phyloP scores from a whole-genome alignment of 257 asterid species.

The Apocynum venetum region DNA sequence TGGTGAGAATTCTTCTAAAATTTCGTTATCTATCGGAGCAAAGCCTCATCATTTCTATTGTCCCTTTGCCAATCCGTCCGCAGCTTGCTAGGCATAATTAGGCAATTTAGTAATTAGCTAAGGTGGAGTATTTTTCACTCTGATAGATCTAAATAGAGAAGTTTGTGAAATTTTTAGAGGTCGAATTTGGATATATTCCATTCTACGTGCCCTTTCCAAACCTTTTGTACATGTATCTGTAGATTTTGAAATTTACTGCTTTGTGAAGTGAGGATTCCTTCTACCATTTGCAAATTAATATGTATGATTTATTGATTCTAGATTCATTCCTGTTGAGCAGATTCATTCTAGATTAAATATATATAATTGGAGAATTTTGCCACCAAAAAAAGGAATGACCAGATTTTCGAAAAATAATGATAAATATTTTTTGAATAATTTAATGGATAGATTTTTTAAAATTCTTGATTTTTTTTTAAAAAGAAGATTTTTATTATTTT shows the following conservation, averaged over 20 bases:
- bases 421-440: too few relatives aligned
- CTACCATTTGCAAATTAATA: too few relatives aligned
- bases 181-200: too few relatives aligned
- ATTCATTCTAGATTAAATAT: too few relatives aligned
- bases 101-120: background rate
- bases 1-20: conserved; percentile 33
- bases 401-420: too few relatives aligned
- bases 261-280: background rate
- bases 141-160: background rate
- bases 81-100: conserved; percentile 42
- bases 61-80: conserved; percentile 54
- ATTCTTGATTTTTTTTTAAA: too few relatives aligned
- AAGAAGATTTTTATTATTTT: too few relatives aligned
- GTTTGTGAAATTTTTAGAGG: background rate
- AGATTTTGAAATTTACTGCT: background rate
- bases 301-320: too few relatives aligned
- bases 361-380: too few relatives aligned
- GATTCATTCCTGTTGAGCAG: too few relatives aligned
- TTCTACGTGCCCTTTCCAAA: background rate
- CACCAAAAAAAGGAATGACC: too few relatives aligned
- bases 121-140: background rate
- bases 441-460: too few relatives aligned
- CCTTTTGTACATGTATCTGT: conserved; percentile 3
- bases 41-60: conserved; percentile 54
- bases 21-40: conserved; percentile 44